phyloP scores from a whole-genome alignment of 78 protist species.

The Cavenderia fasciculata region DNA sequence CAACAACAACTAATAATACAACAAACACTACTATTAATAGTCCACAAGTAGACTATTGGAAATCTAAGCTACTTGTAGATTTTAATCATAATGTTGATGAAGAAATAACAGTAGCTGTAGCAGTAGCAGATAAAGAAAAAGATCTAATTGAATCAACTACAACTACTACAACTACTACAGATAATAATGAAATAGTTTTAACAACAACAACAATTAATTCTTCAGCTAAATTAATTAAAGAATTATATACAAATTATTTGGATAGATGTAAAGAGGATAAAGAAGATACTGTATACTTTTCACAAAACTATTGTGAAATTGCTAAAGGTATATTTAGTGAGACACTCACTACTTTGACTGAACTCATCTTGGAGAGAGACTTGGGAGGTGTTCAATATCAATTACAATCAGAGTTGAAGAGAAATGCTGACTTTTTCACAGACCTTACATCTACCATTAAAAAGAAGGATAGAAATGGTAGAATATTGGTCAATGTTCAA shows the following conservation, averaged over 20 bases:
- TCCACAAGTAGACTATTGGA: too few species aligned
- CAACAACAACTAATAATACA: too few species aligned
- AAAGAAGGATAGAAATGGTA: not conserved
- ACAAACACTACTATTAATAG: too few species aligned
- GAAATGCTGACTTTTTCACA: slow-evolving; percentile 30
- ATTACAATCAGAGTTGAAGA: slow-evolving; percentile 7
- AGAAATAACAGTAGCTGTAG: too few species aligned
- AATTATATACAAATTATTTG: not conserved
- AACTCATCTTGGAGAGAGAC: slow-evolving; percentile 37
- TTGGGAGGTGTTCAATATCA: slow-evolving; percentile 48
- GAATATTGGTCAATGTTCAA: not conserved
- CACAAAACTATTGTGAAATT: slow-evolving; percentile 2
- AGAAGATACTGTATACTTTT: not conserved
- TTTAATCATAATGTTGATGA: too few species aligned
- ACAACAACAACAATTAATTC: not conserved
- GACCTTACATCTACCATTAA: not conserved
- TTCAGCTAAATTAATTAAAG: not conserved
- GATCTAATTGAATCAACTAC: too few species aligned
- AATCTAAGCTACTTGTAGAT: too few species aligned
- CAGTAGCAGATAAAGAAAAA: too few species aligned
- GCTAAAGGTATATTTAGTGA: slow-evolving; percentile 36
- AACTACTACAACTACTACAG: too few species aligned
- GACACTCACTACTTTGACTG: slow-evolving; percentile 26
- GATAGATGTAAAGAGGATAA: not conserved
- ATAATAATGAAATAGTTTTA: not conserved